Percentiles rank a stretch among this genome's conserved stretches.
phyloP scores from a whole-genome alignment of 106 monocot species.

The Phalaenopsis equestris region DNA sequence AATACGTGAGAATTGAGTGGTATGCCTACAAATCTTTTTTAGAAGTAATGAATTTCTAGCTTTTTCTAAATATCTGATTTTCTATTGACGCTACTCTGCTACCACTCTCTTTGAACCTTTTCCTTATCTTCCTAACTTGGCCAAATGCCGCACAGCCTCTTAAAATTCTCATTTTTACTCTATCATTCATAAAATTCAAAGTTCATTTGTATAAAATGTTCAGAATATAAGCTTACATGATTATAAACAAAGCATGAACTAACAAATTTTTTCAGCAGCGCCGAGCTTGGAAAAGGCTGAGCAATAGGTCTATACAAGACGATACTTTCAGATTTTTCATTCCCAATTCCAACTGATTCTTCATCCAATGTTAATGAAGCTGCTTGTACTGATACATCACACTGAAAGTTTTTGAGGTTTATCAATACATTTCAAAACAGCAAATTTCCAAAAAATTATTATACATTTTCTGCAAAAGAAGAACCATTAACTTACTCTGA shows the following conservation, averaged over 20 bases:
- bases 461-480: not conserved
- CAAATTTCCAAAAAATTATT: not conserved
- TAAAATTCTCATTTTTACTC: no score
- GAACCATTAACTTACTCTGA: not conserved
- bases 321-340: not conserved
- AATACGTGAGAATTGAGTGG: no score
- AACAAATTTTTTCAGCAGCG: not conserved
- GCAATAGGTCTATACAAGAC: not conserved
- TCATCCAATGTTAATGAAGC: not conserved
- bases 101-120: no score
- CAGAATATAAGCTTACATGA: not conserved
- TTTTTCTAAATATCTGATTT: no score
- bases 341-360: not conserved
- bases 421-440: not conserved
- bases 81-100: no score
- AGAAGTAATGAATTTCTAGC: no score
- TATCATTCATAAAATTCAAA: no score
- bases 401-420: not conserved
- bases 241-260: not conserved
- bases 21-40: no score
- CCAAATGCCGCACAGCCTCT: no score
- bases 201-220: not conserved
- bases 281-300: not conserved
- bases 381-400: not conserved
- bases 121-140: no score